phyloP scores from a whole-genome alignment of 257 asterid species.

The Leptodermis oblonga region DNA sequence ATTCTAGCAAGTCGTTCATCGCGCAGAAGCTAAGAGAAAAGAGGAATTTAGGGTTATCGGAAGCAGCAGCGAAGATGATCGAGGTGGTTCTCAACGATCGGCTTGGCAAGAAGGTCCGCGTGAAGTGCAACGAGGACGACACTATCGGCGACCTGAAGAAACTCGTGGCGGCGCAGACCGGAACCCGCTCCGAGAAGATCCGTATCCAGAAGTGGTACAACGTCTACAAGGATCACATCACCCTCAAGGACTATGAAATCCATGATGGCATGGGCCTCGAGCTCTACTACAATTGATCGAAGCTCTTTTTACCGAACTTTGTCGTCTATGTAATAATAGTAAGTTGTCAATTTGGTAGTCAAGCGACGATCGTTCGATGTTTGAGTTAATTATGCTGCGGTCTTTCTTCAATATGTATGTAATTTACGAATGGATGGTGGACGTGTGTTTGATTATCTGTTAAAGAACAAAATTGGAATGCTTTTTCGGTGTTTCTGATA shows the following conservation, averaged over 20 bases:
- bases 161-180: conserved; percentile 90
- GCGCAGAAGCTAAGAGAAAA: background rate
- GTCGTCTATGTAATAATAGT: background rate
- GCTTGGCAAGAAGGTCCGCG: conserved; percentile 82
- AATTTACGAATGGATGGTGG: background rate
- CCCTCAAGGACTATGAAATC: conserved; percentile 75
- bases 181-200: conserved; percentile 79
- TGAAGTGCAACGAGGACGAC: conserved; percentile 92
- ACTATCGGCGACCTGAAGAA: conserved; percentile 88
- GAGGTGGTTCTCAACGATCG: conserved; percentile 85
- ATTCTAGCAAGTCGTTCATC: background rate
- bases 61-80: conserved; percentile 35
- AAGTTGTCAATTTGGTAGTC: background rate
- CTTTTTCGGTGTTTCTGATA: background rate
- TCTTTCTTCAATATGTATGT: background rate
- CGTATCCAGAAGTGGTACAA: conserved; percentile 89
- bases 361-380: background rate
- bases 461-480: background rate
- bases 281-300: conserved; percentile 60
- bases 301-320: background rate
- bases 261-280: conserved; percentile 93
- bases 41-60: background rate
- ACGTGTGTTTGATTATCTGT: background rate
- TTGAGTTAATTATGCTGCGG: too few relatives aligned
- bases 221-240: conserved; percentile 75